Evolutionary conservation across 2,329 filamentous ascomycete genomes (phyloP), one percentile per base, ranked within the genome.

Genomic region (Ophiostoma australiae): DNA sequence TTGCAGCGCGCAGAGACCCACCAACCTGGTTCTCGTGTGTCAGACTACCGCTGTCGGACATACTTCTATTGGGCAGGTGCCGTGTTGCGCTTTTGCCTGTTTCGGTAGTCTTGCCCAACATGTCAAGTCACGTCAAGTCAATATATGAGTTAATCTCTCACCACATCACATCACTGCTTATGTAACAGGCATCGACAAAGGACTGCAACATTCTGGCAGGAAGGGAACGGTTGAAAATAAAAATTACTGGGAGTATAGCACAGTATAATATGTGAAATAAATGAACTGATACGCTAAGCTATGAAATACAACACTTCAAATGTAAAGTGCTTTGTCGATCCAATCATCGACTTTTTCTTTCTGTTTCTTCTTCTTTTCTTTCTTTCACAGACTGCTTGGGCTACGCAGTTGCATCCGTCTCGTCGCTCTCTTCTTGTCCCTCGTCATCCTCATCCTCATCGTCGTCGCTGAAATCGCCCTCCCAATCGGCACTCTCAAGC

Each of bases 401-500:
- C 37, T 67, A 67, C 20, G 65, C 65, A 2, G 65, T 44, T 15
- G 65, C 65, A 27, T 44, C 37, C 1, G 65, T 23, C 35, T 17
- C 65, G 37, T 67, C n/a, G 35, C 65, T 44, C n/a, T 67, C 75
- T 1, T 78, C 73, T 48, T 79, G 77, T 1, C 79, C 78, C 15
- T 78, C 78, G 2, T 78, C 78, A 2, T 80, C 80, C 1, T 78
- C 75, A 1, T 78, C 78, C 2, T 80, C 80, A 33, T 44, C 39
- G 13, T 48, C 37, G 3, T 80, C 78, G 13, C 78, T 78, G 2
- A 78, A 78, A 2, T 79, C 80, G 27, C 81, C 81, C 4, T 77
- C 73, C 80, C 81, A 85, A 68, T 88, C 87, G 4, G 83, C 86
- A 73, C 87, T 89, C 77, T 90, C 88, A 0, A 90, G 79, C 0